Base-by-base conservation (phyloP, 2,329 filamentous ascomycete species). In the Colletotrichum higginsianum region DNA sequence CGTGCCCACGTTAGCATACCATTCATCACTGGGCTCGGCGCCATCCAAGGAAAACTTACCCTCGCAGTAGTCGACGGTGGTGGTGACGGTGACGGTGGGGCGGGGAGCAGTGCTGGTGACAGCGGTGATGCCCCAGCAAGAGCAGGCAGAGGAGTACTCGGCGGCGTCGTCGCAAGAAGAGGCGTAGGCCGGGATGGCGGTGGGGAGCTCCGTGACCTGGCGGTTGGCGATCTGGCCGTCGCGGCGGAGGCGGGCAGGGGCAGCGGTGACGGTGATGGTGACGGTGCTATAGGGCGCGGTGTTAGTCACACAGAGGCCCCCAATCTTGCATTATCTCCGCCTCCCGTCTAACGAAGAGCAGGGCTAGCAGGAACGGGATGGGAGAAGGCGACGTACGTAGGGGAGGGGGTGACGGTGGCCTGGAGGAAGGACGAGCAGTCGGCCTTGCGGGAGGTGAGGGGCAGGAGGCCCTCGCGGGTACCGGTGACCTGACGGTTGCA, bases 401-500 rank as follows among this genome's bases (percentile, higher is more conserved):
- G 75, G 11, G 80, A 77, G 16, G 84, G 84, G 63, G 81, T 82
- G 69, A 85, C 80, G 63, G 80, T 81, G 62, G 81, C 81, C 67
- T 74, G 71, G 77, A 82, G 74, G 79, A 84, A 85, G 77, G 78
- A 83, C 66, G 80, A 77, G 78, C 83, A 85, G 77, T 82, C 80
- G 75, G 79, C 78, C 74, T 81, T 77, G 76, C 83, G 83, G 44
- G 77, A 76, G 50, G 77, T 76, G 46, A 81, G 66, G 68, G 81
- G 76, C 30, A 74, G 71, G 63, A 84, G 80, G 47, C 82, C 82
- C 21, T 73, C 75, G 30, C 82, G 79, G 66, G 83, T 85, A 69
- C 84, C 83, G 52, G 83, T 85, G 72, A 86, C 81, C 70, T 83
- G 81, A 60, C 83, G 82, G 78, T 83, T 83, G 80, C 84, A 86